Conservation (phyloP, 768 basidiomycete genomes). For the Kwoniella shandongensis region DNA sequence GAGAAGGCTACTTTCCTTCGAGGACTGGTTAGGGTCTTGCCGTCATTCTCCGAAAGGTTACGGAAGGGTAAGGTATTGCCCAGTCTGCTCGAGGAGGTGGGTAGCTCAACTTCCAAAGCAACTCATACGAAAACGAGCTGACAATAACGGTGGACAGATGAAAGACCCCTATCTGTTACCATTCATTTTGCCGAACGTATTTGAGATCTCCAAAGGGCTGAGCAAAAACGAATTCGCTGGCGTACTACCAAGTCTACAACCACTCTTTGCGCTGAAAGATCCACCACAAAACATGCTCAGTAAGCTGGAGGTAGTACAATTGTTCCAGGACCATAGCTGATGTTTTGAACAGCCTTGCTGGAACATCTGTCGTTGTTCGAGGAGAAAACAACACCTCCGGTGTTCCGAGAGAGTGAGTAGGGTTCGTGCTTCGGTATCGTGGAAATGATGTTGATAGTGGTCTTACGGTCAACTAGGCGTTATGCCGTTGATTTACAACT, state of each 20-base stretch:
- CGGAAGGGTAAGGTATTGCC: slow-evolving; percentile 85
- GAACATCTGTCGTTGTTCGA: slow-evolving; percentile 86
- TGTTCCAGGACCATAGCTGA: background rate
- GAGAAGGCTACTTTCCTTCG: slow-evolving; percentile 97
- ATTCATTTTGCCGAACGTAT: slow-evolving; percentile 93
- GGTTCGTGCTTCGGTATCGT: background rate
- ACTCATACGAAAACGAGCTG: background rate
- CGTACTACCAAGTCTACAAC: slow-evolving; percentile 84
- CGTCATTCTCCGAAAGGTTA: slow-evolving; percentile 82
- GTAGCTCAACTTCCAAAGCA: slow-evolving; percentile 21
- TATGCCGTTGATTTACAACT: slow-evolving; percentile 92
- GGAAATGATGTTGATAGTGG: background rate
- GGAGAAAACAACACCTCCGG: slow-evolving; percentile 78
- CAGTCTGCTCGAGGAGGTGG: slow-evolving; percentile 88
- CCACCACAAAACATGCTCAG: slow-evolving; percentile 96
- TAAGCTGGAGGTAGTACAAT: slow-evolving; percentile 13
- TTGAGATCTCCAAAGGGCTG: slow-evolving; percentile 76
- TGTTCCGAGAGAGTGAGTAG: slow-evolving; percentile 82
- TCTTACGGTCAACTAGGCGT: slow-evolving; percentile 69
- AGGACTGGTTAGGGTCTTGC: slow-evolving; percentile 75
- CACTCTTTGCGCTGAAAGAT: slow-evolving; percentile 84
- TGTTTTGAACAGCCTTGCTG: slow-evolving; percentile 59
- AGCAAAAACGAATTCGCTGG: slow-evolving; percentile 76
- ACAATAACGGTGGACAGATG: slow-evolving; percentile 36
- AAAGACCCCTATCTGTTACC: slow-evolving; percentile 91